Base-by-base conservation (phyloP, 139 green algal species). In the Chlorella ohadii region DNA sequence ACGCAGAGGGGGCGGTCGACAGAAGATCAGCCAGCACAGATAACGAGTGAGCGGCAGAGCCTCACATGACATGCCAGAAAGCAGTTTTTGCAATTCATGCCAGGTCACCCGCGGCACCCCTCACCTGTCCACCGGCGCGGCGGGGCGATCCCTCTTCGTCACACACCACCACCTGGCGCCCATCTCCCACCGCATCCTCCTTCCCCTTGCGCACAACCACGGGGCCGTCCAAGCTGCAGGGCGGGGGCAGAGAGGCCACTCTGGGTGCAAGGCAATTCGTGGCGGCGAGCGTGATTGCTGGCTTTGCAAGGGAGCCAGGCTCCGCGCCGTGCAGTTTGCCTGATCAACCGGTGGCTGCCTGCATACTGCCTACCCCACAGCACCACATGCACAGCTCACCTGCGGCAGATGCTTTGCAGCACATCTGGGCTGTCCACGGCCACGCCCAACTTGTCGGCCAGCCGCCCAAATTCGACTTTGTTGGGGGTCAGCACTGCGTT, bases 71-170 rank as follows among this genome's bases (percentile, higher is more conserved):
- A 51, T 6, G 44, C 7, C 44, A 51, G 44, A 51, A 6, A 9
- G 44, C 7, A 6, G 9, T 9, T 6, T 51, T 51, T 51, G 9
- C 44, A 51, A 51, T 51, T 51, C 44, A 51, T 16, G 44, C n/a
- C n/a, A n/a, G n/a, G n/a, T n/a, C n/a, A n/a, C n/a, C n/a, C n/a
- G n/a, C n/a, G n/a, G n/a, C 63, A 17, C 9, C 28, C 0, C 68
- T n/a, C 41, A 89, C 88, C 89, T 95, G 92, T 4, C 93, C 93
- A 33, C 93, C 93, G 57, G 90, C 91, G 7, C 93, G 86, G 20
- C 90, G 81, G n/a, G 86, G 87, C 31, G 89, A 92, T 0, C 93
- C 91, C 59, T 78, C 66, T 13, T 81, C 81, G 1, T 74, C 56
- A 28, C 87, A 88, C 28, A 84, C 28, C 57, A 90, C 31, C 81